phyloP scores from a whole-genome alignment of 176 grass and related monocot genomes.

The Canna indica region DNA sequence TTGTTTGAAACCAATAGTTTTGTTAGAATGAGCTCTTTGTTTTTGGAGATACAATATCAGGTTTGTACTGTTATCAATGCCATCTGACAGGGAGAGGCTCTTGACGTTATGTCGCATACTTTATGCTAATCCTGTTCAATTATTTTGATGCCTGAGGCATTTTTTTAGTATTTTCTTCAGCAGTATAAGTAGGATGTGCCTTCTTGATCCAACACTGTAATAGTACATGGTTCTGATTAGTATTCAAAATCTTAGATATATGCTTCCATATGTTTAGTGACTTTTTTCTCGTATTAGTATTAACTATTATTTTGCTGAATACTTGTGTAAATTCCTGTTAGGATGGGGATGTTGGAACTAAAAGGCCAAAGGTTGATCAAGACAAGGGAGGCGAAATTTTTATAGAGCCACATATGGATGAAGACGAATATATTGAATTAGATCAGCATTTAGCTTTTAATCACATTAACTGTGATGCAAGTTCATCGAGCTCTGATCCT shows the following conservation, averaged over 20 bases:
- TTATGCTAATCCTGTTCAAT: not conserved
- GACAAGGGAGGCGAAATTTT: constrained; percentile 51
- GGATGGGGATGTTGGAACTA: constrained; percentile 69
- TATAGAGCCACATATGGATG: constrained; percentile 41
- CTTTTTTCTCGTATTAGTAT: not conserved
- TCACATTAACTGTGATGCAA: constrained; percentile 60
- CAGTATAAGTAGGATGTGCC: not conserved
- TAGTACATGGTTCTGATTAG: not conserved
- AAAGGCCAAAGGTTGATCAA: constrained; percentile 81
- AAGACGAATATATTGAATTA: constrained; percentile 32
- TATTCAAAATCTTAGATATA: not conserved
- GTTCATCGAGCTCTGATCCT: constrained; percentile 48
- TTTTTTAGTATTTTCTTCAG: not conserved
- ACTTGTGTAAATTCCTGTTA: constrained; percentile 23
- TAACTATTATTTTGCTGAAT: not conserved
- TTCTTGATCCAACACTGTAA: not conserved
- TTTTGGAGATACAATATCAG: not conserved
- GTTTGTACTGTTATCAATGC: no score
- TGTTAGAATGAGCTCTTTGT: no score
- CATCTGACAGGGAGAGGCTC: no score
- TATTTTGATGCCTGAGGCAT: not conserved
- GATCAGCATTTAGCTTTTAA: constrained; percentile 35
- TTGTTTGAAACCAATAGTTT: no score
- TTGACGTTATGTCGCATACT: no score
- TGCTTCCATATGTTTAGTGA: not conserved